A percentile compares a stretch with the other conserved stretches of the same genome.
These are phyloP conservation scores for Candida sp. DNA, from an alignment of 1,139 yeast genomes.

Conservation along the genomic window DNA sequence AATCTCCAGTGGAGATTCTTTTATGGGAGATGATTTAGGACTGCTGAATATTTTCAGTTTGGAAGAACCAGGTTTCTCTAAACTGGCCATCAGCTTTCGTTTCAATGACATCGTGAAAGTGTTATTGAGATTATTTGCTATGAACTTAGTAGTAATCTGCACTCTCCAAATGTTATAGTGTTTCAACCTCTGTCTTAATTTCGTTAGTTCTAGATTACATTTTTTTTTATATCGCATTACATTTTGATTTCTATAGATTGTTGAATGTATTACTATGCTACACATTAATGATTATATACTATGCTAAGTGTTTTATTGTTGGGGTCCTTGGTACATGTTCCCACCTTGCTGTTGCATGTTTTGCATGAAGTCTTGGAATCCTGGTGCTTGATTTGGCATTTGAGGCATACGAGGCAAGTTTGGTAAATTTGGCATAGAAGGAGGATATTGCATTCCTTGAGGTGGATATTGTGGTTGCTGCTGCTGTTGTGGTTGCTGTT, in stretches of 20 bases:
- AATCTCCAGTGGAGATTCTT: neutral
- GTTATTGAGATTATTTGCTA: no score
- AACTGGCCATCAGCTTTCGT: neutral
- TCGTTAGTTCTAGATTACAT: no score
- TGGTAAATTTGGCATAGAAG: conserved; percentile 5
- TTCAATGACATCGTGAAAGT: neutral
- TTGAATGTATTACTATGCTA: conserved; percentile 2
- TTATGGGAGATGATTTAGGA: neutral
- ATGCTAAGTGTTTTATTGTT: conserved; percentile 3
- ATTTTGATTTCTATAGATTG: neutral
- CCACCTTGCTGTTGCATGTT: conserved; percentile 12
- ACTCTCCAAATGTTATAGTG: no score
- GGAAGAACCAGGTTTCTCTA: neutral
- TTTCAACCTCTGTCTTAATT: no score
- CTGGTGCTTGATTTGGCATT: conserved; percentile 6
- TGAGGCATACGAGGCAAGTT: conserved; percentile 1
- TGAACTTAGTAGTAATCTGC: no score
- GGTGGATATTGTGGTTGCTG: conserved; percentile 10
- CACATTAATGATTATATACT: conserved; percentile 3
- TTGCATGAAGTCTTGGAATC: conserved; percentile 13
- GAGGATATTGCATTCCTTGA: conserved; percentile 11
- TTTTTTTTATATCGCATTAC: no score
- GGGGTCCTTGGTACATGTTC: neutral
- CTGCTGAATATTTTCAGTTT: neutral
- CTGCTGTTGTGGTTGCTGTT: conserved; percentile 11